These are phyloP conservation scores for Stagonosporopsis chrysanthemi DNA, from an alignment of 2,329 filamentous ascomycete genomes.

Conservation along the genomic window DNA sequence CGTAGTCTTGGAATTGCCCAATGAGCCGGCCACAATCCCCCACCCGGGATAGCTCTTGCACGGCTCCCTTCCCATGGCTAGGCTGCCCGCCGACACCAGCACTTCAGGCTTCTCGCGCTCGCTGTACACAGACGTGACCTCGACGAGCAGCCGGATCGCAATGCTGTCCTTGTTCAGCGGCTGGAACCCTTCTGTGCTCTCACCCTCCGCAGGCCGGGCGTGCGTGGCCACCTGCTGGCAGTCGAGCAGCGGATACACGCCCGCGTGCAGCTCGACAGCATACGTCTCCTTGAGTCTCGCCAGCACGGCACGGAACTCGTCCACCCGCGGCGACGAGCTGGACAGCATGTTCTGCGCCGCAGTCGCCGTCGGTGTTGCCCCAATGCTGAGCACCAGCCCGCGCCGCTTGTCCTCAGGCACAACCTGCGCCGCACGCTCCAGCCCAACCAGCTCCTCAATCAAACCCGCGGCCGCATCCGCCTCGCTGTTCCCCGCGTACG, in stretches of 20 bases:
- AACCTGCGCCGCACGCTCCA: constrained; percentile 57
- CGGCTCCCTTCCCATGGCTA: constrained; percentile 76
- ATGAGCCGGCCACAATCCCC: constrained; percentile 72
- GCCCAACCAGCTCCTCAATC: constrained; percentile 64
- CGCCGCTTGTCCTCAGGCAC: constrained; percentile 42
- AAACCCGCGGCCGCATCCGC: constrained; percentile 67
- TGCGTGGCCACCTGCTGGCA: constrained; percentile 80
- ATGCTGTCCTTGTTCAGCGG: constrained; percentile 64
- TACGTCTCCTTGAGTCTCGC: constrained; percentile 42
- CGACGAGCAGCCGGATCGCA: constrained; percentile 72
- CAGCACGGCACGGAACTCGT: constrained; percentile 54
- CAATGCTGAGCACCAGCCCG: constrained; percentile 69
- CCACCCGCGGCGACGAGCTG: constrained; percentile 44
- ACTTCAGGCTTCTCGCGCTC: constrained; percentile 62
- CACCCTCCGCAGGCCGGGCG: constrained; percentile 56
- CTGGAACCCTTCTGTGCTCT: constrained; percentile 24
- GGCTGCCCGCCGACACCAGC: constrained; percentile 71
- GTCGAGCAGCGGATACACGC: constrained; percentile 78
- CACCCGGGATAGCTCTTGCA: constrained; percentile 75
- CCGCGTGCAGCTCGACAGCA: constrained; percentile 74
- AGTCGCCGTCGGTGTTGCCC: constrained; percentile 77
- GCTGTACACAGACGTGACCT: constrained; percentile 73
- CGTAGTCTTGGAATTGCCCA: constrained; percentile 33
- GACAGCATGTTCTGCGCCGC: constrained; percentile 67
- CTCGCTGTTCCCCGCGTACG: constrained; percentile 66